phyloP scores from a whole-genome alignment of 2,329 filamentous ascomycete genomes.

The Ophiostoma quercus region DNA sequence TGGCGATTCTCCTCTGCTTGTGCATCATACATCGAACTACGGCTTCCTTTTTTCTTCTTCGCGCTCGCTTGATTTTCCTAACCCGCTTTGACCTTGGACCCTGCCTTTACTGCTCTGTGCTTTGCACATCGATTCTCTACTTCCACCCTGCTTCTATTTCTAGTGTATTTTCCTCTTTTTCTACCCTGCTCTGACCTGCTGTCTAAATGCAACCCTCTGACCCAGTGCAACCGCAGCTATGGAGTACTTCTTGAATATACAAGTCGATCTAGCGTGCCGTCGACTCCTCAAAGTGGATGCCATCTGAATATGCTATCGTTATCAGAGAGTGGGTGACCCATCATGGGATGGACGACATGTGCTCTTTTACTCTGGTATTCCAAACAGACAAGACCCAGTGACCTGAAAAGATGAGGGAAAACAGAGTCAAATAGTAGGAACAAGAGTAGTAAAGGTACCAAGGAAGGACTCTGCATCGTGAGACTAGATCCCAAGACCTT shows the following conservation, averaged over 20 bases:
- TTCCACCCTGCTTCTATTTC: background rate
- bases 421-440: background rate
- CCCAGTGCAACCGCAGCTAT: background rate
- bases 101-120: background rate
- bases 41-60: background rate
- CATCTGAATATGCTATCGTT: background rate
- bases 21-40: background rate
- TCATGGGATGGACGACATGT: background rate
- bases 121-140: no score
- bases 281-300: background rate
- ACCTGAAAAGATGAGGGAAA: background rate
- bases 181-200: background rate
- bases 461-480: background rate
- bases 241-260: background rate
- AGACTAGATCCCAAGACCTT: background rate
- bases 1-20: background rate
- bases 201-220: background rate
- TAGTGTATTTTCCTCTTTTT: background rate
- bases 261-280: conserved; percentile 6
- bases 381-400: no score
- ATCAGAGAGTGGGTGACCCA: background rate
- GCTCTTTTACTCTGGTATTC: background rate
- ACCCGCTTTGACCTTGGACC: background rate
- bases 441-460: background rate
- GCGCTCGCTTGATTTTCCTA: background rate